A percentile compares a stretch with the other conserved stretches of the same genome.
Conservation (phyloP, 768 basidiomycete genomes). For the Leccinum disarticulatum region DNA sequence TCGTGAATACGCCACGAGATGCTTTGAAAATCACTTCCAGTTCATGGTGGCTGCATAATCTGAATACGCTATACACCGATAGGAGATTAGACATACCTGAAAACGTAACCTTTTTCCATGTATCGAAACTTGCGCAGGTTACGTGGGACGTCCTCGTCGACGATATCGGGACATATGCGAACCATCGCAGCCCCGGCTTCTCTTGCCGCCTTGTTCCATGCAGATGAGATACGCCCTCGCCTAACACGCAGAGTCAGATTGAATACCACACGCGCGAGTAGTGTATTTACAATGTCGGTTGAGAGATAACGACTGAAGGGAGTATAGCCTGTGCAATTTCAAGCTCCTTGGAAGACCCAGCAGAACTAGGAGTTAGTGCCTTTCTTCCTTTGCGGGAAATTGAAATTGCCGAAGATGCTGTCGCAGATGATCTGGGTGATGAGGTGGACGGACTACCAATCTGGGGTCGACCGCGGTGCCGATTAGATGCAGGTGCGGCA, state of each 20-base stretch:
- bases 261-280: neutral
- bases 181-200: conserved; percentile 32
- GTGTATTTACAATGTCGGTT: conserved; percentile 22
- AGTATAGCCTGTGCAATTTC: conserved; percentile 3
- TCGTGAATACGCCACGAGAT: conserved; percentile 37
- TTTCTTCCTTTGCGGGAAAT: conserved; percentile 7
- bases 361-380: conserved; percentile 10
- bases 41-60: conserved; percentile 15
- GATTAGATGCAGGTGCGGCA: conserved; percentile 8
- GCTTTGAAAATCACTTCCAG: conserved; percentile 23
- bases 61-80: conserved; percentile 5
- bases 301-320: conserved; percentile 20
- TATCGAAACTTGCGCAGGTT: conserved; percentile 48
- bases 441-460: conserved; percentile 12
- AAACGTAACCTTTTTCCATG: conserved; percentile 51
- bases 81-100: conserved; percentile 35
- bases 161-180: conserved; percentile 35
- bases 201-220: conserved; percentile 32
- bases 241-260: conserved; percentile 15
- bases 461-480: conserved; percentile 7
- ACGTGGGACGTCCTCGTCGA: conserved; percentile 40
- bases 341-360: conserved; percentile 12
- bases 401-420: conserved; percentile 1
- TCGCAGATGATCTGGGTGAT: conserved; percentile 6
- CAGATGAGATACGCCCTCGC: conserved; percentile 25